Evolutionary conservation across 2,329 filamentous ascomycete species (phyloP).

Genomic region (Neofusicoccum kwambonambiense): DNA sequence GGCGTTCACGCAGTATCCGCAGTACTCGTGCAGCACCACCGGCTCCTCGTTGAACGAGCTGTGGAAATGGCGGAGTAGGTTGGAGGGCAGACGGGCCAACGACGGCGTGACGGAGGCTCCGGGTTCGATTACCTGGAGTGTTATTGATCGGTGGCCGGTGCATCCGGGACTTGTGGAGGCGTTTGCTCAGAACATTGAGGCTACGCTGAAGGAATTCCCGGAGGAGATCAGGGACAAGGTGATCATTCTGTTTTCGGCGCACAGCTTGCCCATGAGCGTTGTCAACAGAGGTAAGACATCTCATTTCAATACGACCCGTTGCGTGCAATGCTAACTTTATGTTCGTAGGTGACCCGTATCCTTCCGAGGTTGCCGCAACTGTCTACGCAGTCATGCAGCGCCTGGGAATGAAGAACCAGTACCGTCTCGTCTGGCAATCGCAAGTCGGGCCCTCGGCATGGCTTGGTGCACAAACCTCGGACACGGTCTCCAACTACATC

Average conservation of each 20-base stretch:
- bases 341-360: conserved; percentile 75
- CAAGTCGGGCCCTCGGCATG: conserved; percentile 95
- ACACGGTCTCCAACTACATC: conserved; percentile 85
- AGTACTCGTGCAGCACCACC: conserved; percentile 97
- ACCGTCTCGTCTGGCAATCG: conserved; percentile 95
- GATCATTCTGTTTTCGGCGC: conserved; percentile 88
- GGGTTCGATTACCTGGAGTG: conserved; percentile 88
- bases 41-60: conserved; percentile 94
- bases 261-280: conserved; percentile 95
- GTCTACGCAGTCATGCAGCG: conserved; percentile 96
- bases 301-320: background rate
- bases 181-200: conserved; percentile 89
- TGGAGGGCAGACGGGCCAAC: conserved; percentile 72
- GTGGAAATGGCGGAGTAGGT: conserved; percentile 90
- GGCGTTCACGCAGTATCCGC: conserved; percentile 96
- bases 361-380: conserved; percentile 90
- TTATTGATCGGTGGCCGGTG: conserved; percentile 96
- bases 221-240: conserved; percentile 76
- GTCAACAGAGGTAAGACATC: conserved; percentile 73
- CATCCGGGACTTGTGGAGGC: conserved; percentile 87
- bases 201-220: conserved; percentile 79
- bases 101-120: conserved; percentile 52
- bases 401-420: conserved; percentile 83
- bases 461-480: conserved; percentile 89
- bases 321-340: conserved; percentile 42